Percentiles rank a stretch among this genome's conserved stretches.
Evolutionary conservation across 345 rosid genomes (phyloP).

Genomic region (Microcos paniculata): DNA sequence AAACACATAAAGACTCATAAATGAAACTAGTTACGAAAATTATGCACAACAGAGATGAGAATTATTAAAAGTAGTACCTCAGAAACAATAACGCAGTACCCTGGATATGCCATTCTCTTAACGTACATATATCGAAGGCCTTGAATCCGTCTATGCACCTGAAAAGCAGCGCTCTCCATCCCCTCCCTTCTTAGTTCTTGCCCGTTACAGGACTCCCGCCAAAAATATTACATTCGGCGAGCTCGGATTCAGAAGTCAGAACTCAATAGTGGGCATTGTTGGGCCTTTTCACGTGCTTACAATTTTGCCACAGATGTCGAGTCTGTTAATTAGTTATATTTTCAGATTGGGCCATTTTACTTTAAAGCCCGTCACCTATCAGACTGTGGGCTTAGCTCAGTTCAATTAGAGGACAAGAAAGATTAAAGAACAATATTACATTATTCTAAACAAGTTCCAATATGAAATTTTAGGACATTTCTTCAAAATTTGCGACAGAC

Average conservation of each 20-base stretch:
- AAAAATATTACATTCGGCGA: too few species aligned
- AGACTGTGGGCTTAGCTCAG: neutral
- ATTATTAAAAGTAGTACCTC: neutral
- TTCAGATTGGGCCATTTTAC: neutral
- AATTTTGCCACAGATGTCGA: neutral
- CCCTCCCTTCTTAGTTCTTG: neutral
- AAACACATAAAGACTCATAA: conserved; percentile 8
- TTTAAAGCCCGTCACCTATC: neutral
- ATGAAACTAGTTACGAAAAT: neutral
- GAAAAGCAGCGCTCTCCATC: neutral
- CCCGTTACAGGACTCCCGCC: neutral
- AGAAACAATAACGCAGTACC: neutral
- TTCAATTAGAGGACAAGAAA: too few species aligned
- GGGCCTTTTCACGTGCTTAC: neutral
- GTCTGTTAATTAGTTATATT: neutral
- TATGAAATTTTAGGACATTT: too few species aligned
- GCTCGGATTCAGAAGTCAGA: too few species aligned
- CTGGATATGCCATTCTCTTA: neutral
- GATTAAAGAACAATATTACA: too few species aligned
- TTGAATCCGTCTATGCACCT: neutral
- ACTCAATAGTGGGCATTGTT: too few species aligned
- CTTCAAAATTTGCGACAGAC: too few species aligned
- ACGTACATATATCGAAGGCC: neutral
- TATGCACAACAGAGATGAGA: neutral
- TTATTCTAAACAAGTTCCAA: too few species aligned